Base-by-base conservation (phyloP, 2,329 filamentous ascomycete species). In the Neonectria punicea region DNA sequence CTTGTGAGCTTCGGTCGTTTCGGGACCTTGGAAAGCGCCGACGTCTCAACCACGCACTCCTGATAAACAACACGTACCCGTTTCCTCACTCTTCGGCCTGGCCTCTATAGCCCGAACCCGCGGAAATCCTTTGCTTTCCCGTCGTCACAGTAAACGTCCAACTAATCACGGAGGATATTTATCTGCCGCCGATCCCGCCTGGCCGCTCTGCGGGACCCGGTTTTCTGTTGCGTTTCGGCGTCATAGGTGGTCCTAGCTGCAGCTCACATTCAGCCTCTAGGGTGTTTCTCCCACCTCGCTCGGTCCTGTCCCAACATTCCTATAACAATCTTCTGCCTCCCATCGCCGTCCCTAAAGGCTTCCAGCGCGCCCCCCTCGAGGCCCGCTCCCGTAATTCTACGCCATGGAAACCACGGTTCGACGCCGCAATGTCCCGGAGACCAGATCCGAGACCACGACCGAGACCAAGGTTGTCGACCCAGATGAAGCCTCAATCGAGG, bases 371-470 rank as follows among this genome's bases (percentile, higher is more conserved):
- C 71, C 65, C 71, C 53, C 36, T 22, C 36, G 73, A 67, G 73
- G 69, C 69, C 58, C 60, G 61, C 56, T 62, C 49, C 49, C 50
- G 44, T 41, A 47, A n/a, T 28, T 53, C 50, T 5, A 55, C 49
- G 70, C 46, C 63, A 79, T 79, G 78, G 72, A 76, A 47, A 74
- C 76, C n/a, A 76, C 72, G 39, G 61, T 79, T 50, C 77, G 78
- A 68, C 77, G 78, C 47, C 77, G 78, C 39, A 74, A 75, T 39
- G 58, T 74, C 30, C 67, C 67, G 53, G 72, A 76, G 44, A 63
- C 65, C 53, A 68, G 67, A 39, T 49, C 67, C 28, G 49, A 25
- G 18, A 25, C n/a, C 43, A 25, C 16, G 14, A 25, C 47, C 28
- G 47, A 50, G 11, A 50, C n/a, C 28, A 50, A 32, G 47, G 7